Evolutionary conservation across 2,329 filamentous ascomycete genomes (phyloP).

Genomic region (Pochonia chlamydosporia): DNA sequence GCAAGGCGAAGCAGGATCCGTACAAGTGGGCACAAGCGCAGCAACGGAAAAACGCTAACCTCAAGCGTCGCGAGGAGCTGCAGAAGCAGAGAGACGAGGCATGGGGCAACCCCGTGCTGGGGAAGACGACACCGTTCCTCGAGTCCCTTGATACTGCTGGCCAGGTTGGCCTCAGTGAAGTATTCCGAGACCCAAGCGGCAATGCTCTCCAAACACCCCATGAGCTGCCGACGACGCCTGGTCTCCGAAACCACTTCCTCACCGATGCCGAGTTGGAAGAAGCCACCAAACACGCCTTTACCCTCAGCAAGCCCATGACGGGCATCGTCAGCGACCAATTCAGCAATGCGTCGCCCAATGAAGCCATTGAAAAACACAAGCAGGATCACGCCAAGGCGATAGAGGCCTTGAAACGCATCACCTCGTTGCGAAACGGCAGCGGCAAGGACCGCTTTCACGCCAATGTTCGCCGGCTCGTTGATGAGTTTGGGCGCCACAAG

Average conservation of each 20-base stretch:
- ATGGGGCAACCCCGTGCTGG: slow-evolving; percentile 74
- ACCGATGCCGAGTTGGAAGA: slow-evolving; percentile 59
- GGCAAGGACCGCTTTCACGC: slow-evolving; percentile 72
- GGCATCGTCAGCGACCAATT: slow-evolving; percentile 26
- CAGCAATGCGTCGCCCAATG: slow-evolving; percentile 34
- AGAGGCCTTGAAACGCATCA: slow-evolving; percentile 74
- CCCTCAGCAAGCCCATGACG: slow-evolving; percentile 56
- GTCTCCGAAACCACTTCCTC: slow-evolving; percentile 72
- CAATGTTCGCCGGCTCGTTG: slow-evolving; percentile 79
- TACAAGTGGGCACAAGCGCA: slow-evolving; percentile 76
- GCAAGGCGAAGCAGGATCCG: slow-evolving; percentile 67
- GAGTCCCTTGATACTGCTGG: slow-evolving; percentile 69
- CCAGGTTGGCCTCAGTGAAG: slow-evolving; percentile 32
- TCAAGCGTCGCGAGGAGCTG: slow-evolving; percentile 68
- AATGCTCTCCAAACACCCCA: slow-evolving; percentile 32
- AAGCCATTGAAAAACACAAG: slow-evolving; percentile 38
- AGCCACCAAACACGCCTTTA: slow-evolving; percentile 62
- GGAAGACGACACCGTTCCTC: slow-evolving; percentile 74
- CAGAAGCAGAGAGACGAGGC: slow-evolving; percentile 55
- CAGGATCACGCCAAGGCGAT: slow-evolving; percentile 60
- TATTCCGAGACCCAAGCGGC: slow-evolving; percentile 34
- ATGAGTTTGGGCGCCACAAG: slow-evolving; percentile 84
- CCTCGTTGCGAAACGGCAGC: slow-evolving; percentile 69
- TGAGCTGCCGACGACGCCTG: slow-evolving; percentile 39
- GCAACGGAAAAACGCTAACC: slow-evolving; percentile 77